A percentile compares a stretch with the other conserved stretches of the same genome.
Evolutionary conservation across 1,284 basidiomycete species (phyloP).

Genomic region (Inonotus obliquus): DNA sequence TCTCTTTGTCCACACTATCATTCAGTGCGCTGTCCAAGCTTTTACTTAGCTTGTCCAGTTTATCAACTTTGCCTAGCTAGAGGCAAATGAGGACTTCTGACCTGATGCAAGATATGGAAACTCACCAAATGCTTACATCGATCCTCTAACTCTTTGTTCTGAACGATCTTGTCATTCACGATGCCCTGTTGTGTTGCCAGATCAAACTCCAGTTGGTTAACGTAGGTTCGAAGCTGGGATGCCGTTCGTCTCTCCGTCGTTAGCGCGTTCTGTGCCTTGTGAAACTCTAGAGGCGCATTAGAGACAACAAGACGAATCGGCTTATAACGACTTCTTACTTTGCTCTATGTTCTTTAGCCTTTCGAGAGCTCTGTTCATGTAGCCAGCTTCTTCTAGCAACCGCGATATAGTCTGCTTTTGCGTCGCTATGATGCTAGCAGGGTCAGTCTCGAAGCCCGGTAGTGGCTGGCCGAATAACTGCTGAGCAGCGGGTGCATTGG

Average conservation of each 20-base stretch:
- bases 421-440: conserved; percentile 8
- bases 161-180: conserved; percentile 11
- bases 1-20: conserved; percentile 16
- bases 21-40: conserved; percentile 16
- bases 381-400: conserved; percentile 14
- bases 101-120: background rate
- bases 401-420: conserved; percentile 18
- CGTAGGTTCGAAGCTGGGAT: conserved; percentile 11
- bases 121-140: conserved; percentile 12
- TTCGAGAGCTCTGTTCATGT: conserved; percentile 16
- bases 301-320: background rate
- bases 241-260: conserved; percentile 14
- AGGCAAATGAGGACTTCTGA: background rate
- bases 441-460: conserved; percentile 3
- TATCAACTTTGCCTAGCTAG: conserved; percentile 5
- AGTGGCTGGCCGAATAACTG: background rate
- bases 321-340: background rate
- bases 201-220: conserved; percentile 15
- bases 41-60: conserved; percentile 1
- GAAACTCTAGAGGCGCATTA: conserved; percentile 9
- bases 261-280: conserved; percentile 15
- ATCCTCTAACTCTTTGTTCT: conserved; percentile 14
- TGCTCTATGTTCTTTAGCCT: conserved; percentile 13
- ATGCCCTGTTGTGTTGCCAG: conserved; percentile 7
- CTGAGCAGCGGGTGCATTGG: background rate